These are phyloP conservation scores for Hansenula sp. DNA, from an alignment of 1,139 yeast species.

Conservation along the genomic window DNA sequence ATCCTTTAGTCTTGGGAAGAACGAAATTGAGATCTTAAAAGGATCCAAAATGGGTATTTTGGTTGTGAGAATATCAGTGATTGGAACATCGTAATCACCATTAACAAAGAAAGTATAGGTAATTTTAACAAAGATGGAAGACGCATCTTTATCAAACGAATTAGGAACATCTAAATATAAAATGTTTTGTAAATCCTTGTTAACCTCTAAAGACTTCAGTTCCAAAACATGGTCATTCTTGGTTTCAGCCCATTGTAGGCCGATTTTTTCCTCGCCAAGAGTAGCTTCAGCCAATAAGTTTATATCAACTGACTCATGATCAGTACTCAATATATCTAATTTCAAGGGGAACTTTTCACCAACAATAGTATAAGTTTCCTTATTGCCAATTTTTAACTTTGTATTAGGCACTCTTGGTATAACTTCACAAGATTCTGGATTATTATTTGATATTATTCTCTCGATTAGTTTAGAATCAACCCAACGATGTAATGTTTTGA, in stretches of 20 bases:
- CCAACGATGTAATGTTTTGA: slow-evolving; percentile 14
- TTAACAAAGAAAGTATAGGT: slow-evolving; percentile 22
- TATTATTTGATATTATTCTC: slow-evolving; percentile 15
- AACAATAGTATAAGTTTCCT: slow-evolving; percentile 20
- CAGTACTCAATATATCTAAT: slow-evolving; percentile 24
- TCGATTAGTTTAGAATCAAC: slow-evolving; percentile 2
- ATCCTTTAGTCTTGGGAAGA: slow-evolving; percentile 36
- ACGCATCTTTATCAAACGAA: slow-evolving; percentile 12
- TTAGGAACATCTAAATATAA: slow-evolving; percentile 31
- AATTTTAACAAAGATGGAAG: slow-evolving; percentile 5
- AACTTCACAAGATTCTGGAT: slow-evolving; percentile 23
- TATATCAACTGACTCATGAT: slow-evolving; percentile 24
- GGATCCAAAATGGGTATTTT: slow-evolving; percentile 35
- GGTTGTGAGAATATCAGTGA: slow-evolving; percentile 30
- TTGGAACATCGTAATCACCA: slow-evolving; percentile 23
- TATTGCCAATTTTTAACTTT: slow-evolving; percentile 13
- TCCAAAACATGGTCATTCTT: slow-evolving; percentile 6
- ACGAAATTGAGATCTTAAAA: slow-evolving; percentile 31
- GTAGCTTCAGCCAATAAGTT: slow-evolving; percentile 13
- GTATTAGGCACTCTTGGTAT: slow-evolving; percentile 32
- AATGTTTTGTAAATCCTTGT: slow-evolving; percentile 11
- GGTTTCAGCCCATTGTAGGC: slow-evolving; percentile 4
- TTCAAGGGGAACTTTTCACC: slow-evolving; percentile 25
- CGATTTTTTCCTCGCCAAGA: slow-evolving; percentile 2
- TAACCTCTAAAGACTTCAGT: slow-evolving; percentile 16